Base-by-base conservation (phyloP, 2,329 filamentous ascomycete species). In the Colletotrichum incanum region DNA sequence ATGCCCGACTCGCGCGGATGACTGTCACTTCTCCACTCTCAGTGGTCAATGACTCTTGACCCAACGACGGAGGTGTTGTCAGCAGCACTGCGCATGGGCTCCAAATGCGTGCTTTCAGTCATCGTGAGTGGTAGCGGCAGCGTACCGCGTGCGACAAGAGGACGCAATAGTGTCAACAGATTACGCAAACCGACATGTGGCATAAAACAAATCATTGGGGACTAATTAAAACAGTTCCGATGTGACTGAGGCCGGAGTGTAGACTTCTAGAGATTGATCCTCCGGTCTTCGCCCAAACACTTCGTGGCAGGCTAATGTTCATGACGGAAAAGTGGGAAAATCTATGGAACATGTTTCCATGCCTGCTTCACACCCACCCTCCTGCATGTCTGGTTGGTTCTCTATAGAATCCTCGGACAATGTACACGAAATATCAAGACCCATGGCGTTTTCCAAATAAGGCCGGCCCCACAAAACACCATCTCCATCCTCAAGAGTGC, bases 11-110 rank as follows among this genome's bases (percentile, higher is more conserved):
- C 37, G 28, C 39, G 62, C 31, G 16, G 18, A 16, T 55, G 63
- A 71, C 50, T 71, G 64, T 71, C 68, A 67, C 68, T 62, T 67
- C 63, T 50, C 68, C 64, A 67, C 68, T 62, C 64, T 43, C 31
- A 71, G 26, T 71, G 67, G 67, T 64, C 61, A 64, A 39, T 43
- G 61, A 34, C 45, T 54, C 37, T 54, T 11, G 45, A 50, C n/a
- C 62, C 62, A 70, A 60, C 54, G 16, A 49, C 37, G 5, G 52
- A 26, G 39, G 37, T 52, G 63, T n/a, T n/a, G n/a, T n/a, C 65
- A 61, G 67, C 45, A 52, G 12, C 52, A 16, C 52, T 31, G 41
- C 18, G 41, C 34, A 58, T 58, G 5, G 43, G 43, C 50, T 26
- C 50, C 52, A 16, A 58, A 23, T 41, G 18, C 18, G 23, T 34